A percentile compares a stretch with the other conserved stretches of the same genome.
Conservation (phyloP, 2,329 filamentous ascomycete genomes). For the Metarhizium brunneum region DNA sequence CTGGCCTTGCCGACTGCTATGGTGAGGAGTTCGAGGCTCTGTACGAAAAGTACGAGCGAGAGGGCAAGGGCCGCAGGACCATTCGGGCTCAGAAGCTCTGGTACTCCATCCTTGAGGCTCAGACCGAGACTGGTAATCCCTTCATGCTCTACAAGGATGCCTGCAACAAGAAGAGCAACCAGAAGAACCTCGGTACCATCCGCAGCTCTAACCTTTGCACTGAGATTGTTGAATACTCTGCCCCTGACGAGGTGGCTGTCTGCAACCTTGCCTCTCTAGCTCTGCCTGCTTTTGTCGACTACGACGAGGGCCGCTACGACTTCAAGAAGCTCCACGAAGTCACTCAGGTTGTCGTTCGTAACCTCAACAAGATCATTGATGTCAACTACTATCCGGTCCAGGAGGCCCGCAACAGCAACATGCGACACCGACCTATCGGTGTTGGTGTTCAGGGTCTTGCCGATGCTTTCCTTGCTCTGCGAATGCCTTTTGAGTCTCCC, state of each 20-base stretch:
- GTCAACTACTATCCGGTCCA: constrained; percentile 97
- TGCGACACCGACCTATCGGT: constrained; percentile 91
- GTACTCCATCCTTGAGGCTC: constrained; percentile 96
- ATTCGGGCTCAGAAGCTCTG: constrained; percentile 98
- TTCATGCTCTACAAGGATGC: constrained; percentile 99
- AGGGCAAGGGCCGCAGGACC: constrained; percentile 80
- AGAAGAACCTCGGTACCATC: constrained; percentile 98
- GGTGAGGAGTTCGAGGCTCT: constrained; percentile 95
- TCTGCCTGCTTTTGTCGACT: constrained; percentile 84
- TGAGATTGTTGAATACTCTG: constrained; percentile 95
- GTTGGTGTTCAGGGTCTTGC: constrained; percentile 96
- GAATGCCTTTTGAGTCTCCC: constrained; percentile 92
- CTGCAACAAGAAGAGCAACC: constrained; percentile 99
- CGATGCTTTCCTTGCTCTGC: constrained; percentile 93
- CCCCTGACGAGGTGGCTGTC: constrained; percentile 95
- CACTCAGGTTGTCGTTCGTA: constrained; percentile 81
- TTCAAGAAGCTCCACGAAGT: constrained; percentile 97
- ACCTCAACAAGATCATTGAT: constrained; percentile 97
- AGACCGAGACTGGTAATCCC: constrained; percentile 97
- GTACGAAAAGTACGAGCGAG: constrained; percentile 85
- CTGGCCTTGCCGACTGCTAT: constrained; percentile 91
- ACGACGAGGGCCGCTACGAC: constrained; percentile 76
- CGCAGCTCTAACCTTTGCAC: constrained; percentile 98
- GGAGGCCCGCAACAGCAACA: constrained; percentile 92
- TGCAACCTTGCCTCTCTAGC: constrained; percentile 96